Conservation (phyloP, 2,329 filamentous ascomycete genomes). For the Verticillium isaacii region DNA sequence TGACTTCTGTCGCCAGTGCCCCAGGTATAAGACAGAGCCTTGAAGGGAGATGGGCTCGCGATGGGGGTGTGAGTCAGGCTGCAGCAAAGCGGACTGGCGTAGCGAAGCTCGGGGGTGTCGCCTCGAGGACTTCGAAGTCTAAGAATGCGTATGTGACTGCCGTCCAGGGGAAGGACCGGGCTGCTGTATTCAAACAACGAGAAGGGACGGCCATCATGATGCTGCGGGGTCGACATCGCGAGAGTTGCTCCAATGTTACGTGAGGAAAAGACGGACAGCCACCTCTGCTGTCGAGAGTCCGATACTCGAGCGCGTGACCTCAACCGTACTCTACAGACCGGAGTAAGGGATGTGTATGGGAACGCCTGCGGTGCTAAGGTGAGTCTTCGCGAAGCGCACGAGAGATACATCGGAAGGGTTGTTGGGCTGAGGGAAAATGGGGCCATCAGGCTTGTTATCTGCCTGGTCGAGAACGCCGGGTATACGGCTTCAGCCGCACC, state of each 20-base stretch:
- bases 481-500: neutral
- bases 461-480: neutral
- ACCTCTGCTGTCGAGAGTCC: neutral
- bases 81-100: slow-evolving; percentile 5
- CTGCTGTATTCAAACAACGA: neutral
- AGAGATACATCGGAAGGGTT: neutral
- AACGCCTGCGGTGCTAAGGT: neutral
- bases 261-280: neutral
- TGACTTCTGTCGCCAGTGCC: slow-evolving; percentile 7
- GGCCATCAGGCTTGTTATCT: neutral
- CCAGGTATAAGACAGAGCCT: slow-evolving; percentile 21
- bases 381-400: neutral
- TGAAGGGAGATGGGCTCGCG: slow-evolving; percentile 12
- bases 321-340: neutral
- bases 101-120: slow-evolving; percentile 1
- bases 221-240: neutral
- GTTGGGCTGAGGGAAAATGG: neutral
- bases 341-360: too few relatives aligned
- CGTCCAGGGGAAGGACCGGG: slow-evolving; percentile 3
- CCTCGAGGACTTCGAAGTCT: slow-evolving; percentile 2
- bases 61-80: slow-evolving; percentile 3
- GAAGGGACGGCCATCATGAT: neutral
- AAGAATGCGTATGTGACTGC: slow-evolving; percentile 9
- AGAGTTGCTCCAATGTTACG: neutral
- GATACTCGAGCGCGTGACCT: neutral